phyloP scores from a whole-genome alignment of 2,329 filamentous ascomycete genomes.

The Fusarium solani-melongenae region DNA sequence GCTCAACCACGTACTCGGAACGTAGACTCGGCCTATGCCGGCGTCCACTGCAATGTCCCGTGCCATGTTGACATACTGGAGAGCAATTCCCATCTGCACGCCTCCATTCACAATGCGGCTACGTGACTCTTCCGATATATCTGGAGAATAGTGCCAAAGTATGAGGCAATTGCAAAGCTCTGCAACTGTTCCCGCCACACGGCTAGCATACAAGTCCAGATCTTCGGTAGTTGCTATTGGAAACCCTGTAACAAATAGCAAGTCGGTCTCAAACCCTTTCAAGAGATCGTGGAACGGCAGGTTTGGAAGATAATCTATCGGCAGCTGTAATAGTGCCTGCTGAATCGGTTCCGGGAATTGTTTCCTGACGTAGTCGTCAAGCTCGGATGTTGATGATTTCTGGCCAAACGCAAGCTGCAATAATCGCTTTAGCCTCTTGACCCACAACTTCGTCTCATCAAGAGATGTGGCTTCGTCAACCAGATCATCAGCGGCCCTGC shows the following conservation, averaged over 20 bases:
- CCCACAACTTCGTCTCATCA: conserved; percentile 66
- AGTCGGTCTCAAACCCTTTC: conserved; percentile 75
- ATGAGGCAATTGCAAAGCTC: conserved; percentile 75
- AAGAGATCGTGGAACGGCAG: conserved; percentile 73
- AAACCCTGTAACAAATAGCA: conserved; percentile 62
- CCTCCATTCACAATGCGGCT: conserved; percentile 65
- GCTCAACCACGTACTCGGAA: conserved; percentile 73
- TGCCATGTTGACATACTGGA: conserved; percentile 84
- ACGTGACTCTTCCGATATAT: conserved; percentile 17
- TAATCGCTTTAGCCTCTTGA: conserved; percentile 67
- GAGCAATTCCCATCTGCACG: conserved; percentile 74
- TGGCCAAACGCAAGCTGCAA: conserved; percentile 58
- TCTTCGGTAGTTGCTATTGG: conserved; percentile 70
- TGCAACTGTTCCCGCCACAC: conserved; percentile 79
- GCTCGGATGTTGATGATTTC: not conserved
- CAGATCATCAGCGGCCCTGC: conserved; percentile 78
- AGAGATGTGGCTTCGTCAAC: conserved; percentile 70
- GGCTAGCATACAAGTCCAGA: conserved; percentile 71
- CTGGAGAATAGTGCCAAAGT: conserved; percentile 63
- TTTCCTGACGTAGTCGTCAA: conserved; percentile 52
- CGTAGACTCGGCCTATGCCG: conserved; percentile 72
- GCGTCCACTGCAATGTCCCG: conserved; percentile 78
- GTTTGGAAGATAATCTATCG: conserved; percentile 64
- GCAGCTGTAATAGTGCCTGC: conserved; percentile 69
- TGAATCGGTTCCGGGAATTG: conserved; percentile 64